Evolutionary conservation across 768 basidiomycete genomes (phyloP).

Genomic region (Tricholoma furcatifolium): DNA sequence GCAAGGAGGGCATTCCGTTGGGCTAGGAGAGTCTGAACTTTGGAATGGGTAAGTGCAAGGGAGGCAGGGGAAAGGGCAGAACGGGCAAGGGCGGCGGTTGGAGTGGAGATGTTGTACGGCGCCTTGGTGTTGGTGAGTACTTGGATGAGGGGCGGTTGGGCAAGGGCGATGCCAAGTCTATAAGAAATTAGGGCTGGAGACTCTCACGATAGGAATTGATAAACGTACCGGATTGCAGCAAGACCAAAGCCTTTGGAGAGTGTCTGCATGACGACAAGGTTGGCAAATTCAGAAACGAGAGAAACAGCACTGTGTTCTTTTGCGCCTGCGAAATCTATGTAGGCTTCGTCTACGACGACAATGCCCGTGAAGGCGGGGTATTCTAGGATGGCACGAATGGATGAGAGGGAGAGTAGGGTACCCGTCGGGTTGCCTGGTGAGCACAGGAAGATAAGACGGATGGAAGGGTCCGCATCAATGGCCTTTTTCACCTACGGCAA

Average conservation of each 20-base stretch:
- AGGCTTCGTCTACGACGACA: slow-evolving; percentile 94
- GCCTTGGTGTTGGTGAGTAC: slow-evolving; percentile 94
- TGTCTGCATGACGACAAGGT: slow-evolving; percentile 94
- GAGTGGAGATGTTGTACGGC: slow-evolving; percentile 94
- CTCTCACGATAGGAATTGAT: background rate
- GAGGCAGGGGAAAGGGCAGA: slow-evolving; percentile 73
- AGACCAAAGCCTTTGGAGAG: slow-evolving; percentile 95
- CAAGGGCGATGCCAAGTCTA: slow-evolving; percentile 88
- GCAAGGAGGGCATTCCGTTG: slow-evolving; percentile 58
- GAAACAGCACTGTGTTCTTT: slow-evolving; percentile 59
- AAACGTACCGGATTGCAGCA: slow-evolving; percentile 84
- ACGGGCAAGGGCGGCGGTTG: slow-evolving; percentile 80
- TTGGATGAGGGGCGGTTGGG: slow-evolving; percentile 88
- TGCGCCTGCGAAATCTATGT: slow-evolving; percentile 83
- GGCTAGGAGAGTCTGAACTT: slow-evolving; percentile 54
- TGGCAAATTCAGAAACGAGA: slow-evolving; percentile 78
- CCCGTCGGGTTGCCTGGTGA: slow-evolving; percentile 98
- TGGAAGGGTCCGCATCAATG: slow-evolving; percentile 65
- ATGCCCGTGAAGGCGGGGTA: slow-evolving; percentile 86
- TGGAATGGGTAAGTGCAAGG: slow-evolving; percentile 60
- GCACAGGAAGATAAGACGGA: slow-evolving; percentile 93
- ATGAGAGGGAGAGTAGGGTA: slow-evolving; percentile 72
- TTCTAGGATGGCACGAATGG: slow-evolving; percentile 69
- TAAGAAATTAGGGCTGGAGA: background rate
- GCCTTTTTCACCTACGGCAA: slow-evolving; percentile 64